phyloP scores from a whole-genome alignment of 805 yeast species.

The Saccharomycopsis fermentans region DNA sequence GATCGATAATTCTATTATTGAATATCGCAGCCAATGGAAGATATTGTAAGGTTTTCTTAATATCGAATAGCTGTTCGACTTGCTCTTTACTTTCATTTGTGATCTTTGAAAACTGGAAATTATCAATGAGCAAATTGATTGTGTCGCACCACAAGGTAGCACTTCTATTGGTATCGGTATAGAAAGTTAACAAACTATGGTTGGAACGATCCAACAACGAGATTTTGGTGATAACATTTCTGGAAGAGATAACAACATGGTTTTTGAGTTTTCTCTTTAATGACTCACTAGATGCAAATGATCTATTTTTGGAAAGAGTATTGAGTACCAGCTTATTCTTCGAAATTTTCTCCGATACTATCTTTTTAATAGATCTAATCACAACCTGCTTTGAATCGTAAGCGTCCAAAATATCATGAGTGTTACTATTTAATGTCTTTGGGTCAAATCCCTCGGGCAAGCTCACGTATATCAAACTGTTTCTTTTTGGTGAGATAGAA shows the following conservation, averaged over 20 bases:
- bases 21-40: slow-evolving; percentile 9
- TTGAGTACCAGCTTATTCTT: not conserved
- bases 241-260: slow-evolving; percentile 3
- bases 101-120: slow-evolving; percentile 6
- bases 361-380: slow-evolving; percentile 6
- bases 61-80: slow-evolving; percentile 14
- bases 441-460: not conserved
- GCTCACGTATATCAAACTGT: not conserved
- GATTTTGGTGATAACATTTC: slow-evolving; percentile 12
- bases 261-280: not conserved
- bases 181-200: slow-evolving; percentile 9
- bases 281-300: not conserved
- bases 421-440: not conserved
- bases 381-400: slow-evolving; percentile 2
- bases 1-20: slow-evolving; percentile 4
- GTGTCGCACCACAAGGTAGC: slow-evolving; percentile 15
- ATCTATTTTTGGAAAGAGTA: not conserved
- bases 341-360: not conserved
- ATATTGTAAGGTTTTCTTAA: slow-evolving; percentile 13
- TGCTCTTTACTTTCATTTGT: slow-evolving; percentile 11
- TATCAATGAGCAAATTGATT: slow-evolving; percentile 11
- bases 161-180: slow-evolving; percentile 3
- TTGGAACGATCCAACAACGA: not conserved
- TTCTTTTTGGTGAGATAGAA: slow-evolving; percentile 5
- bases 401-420: slow-evolving; percentile 1